Conservation (phyloP, 2,329 filamentous ascomycete species). For the Raffaelea albimanens region DNA sequence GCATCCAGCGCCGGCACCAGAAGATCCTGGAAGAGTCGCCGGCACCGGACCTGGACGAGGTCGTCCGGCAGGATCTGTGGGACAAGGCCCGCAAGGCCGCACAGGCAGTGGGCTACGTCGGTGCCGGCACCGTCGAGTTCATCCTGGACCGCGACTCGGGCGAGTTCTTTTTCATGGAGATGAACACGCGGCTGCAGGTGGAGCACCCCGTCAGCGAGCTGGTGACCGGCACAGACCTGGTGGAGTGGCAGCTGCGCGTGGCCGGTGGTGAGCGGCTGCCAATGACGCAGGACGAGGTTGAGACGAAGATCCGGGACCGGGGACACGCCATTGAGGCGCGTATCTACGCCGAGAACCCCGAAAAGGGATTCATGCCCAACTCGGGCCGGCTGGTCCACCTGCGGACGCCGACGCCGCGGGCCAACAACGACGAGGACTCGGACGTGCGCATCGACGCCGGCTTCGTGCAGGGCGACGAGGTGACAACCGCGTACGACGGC, state of each 20-base stretch:
- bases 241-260: slow-evolving; percentile 90
- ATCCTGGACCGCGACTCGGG: slow-evolving; percentile 76
- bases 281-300: slow-evolving; percentile 53
- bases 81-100: slow-evolving; percentile 56
- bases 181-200: slow-evolving; percentile 85
- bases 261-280: slow-evolving; percentile 48
- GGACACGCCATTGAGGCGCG: slow-evolving; percentile 91
- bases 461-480: slow-evolving; percentile 82
- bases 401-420: slow-evolving; percentile 46
- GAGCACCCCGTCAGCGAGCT: slow-evolving; percentile 85
- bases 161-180: slow-evolving; percentile 75
- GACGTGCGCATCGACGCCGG: slow-evolving; percentile 88
- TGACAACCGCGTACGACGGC: slow-evolving; percentile 91
- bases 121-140: slow-evolving; percentile 83
- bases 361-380: slow-evolving; percentile 85
- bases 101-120: slow-evolving; percentile 75
- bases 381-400: slow-evolving; percentile 83
- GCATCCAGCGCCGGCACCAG: slow-evolving; percentile 76
- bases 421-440: slow-evolving; percentile 30
- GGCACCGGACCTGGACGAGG: slow-evolving; percentile 56
- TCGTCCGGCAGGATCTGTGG: slow-evolving; percentile 53
- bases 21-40: slow-evolving; percentile 89
- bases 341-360: slow-evolving; percentile 93
- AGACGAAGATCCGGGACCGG: slow-evolving; percentile 60
- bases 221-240: slow-evolving; percentile 64